Conservation (phyloP, 306 rosid species). For the apple (Malus domestica) region DNA sequence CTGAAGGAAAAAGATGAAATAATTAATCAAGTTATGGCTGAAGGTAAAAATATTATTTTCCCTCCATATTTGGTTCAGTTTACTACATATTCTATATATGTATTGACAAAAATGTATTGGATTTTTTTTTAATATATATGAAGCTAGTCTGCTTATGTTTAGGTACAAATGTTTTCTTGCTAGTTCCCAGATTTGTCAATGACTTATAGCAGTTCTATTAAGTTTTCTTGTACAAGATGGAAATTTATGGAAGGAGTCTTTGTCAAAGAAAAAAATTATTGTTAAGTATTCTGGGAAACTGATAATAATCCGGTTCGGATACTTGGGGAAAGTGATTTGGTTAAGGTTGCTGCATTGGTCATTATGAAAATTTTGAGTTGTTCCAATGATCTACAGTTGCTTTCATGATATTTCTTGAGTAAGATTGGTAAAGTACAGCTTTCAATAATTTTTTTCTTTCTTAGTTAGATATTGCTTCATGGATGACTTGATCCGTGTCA, state of each 20-base stretch:
- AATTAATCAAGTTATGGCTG: slow-evolving; percentile 98
- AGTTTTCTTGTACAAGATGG: neutral
- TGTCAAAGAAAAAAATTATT: neutral
- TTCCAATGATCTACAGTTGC: neutral
- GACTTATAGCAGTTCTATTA: neutral
- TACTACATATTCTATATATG: neutral
- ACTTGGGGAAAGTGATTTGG: neutral
- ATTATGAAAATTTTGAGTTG: neutral
- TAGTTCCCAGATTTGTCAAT: neutral
- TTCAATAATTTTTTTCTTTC: neutral
- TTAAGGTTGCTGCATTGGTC: neutral
- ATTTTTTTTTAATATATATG: neutral
- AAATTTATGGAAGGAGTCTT: neutral
- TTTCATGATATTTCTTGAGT: neutral
- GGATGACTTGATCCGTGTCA: neutral
- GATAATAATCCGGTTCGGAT: neutral
- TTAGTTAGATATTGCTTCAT: neutral
- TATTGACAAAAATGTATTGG: neutral
- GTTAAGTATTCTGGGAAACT: neutral
- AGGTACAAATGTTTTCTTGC: neutral
- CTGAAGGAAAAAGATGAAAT: slow-evolving; percentile 99
- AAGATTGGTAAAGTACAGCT: neutral
- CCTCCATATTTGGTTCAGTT: neutral
- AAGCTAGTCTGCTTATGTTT: neutral
- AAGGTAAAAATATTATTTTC: slow-evolving; percentile 41